Conservation (phyloP, 2,329 filamentous ascomycete genomes). For the Fusarium scirpi region DNA sequence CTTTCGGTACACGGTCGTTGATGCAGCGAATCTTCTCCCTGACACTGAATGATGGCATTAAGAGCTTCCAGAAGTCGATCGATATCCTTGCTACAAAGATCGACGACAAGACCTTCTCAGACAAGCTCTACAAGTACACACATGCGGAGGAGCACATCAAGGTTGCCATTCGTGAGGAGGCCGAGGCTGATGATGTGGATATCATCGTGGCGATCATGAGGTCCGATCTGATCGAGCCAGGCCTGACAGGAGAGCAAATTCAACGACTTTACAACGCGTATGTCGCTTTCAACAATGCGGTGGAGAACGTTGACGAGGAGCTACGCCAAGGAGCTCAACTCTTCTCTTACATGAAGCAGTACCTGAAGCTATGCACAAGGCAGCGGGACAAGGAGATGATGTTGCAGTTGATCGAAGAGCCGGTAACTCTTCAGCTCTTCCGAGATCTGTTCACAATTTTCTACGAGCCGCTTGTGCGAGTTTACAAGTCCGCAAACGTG, state of each 20-base stretch:
- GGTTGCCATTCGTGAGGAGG: constrained; percentile 77
- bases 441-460: constrained; percentile 98
- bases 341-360: constrained; percentile 94
- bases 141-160: constrained; percentile 82
- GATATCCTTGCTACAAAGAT: constrained; percentile 82
- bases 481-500: constrained; percentile 98
- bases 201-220: constrained; percentile 86
- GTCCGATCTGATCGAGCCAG: constrained; percentile 79
- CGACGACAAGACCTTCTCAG: constrained; percentile 80
- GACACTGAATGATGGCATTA: constrained; percentile 91
- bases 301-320: constrained; percentile 90
- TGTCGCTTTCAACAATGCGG: constrained; percentile 93
- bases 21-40: constrained; percentile 95
- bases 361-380: constrained; percentile 90
- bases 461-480: constrained; percentile 95
- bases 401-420: constrained; percentile 93
- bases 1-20: constrained; percentile 88
- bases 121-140: constrained; percentile 85
- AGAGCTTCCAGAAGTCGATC: constrained; percentile 86
- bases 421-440: constrained; percentile 96
- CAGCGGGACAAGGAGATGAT: constrained; percentile 98
- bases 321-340: constrained; percentile 90
- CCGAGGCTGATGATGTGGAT: constrained; percentile 79
- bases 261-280: constrained; percentile 92
- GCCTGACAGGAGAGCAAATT: constrained; percentile 79